Conservation (phyloP, 768 basidiomycete genomes). For the Termitomyces bulborhizus region DNA sequence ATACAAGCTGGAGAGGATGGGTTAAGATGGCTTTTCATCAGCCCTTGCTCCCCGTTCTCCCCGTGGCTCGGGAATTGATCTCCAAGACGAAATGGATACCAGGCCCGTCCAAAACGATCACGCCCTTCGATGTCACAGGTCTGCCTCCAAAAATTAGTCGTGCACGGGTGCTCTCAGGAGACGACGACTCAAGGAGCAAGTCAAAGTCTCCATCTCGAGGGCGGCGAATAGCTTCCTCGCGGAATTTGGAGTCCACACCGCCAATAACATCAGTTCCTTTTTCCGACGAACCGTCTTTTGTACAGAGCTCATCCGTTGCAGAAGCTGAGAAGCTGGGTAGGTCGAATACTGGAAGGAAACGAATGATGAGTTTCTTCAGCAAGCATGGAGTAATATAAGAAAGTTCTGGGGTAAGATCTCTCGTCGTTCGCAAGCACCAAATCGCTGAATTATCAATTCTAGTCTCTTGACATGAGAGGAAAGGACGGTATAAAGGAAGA, state of each 20-base stretch:
- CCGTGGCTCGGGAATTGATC: constrained; percentile 72
- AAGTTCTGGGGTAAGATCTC: constrained; percentile 16
- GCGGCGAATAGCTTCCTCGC: constrained; percentile 22
- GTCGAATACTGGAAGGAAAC: constrained; percentile 16
- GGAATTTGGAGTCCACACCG: constrained; percentile 18
- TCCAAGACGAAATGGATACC: constrained; percentile 72
- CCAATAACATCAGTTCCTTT: constrained; percentile 26
- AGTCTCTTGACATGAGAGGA: constrained; percentile 6
- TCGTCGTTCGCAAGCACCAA: neutral
- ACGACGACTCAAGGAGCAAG: constrained; percentile 8
- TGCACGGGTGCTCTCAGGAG: constrained; percentile 13
- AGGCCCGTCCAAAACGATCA: constrained; percentile 31
- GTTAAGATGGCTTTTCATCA: constrained; percentile 80
- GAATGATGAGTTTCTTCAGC: constrained; percentile 28
- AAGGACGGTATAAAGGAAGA: no score
- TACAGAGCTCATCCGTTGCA: neutral
- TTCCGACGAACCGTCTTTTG: constrained; percentile 33
- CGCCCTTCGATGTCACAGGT: constrained; percentile 23
- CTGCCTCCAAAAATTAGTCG: constrained; percentile 25
- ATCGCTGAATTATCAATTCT: neutral
- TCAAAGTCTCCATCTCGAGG: constrained; percentile 15
- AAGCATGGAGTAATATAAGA: constrained; percentile 14
- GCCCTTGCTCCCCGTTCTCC: constrained; percentile 69
- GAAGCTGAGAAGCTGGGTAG: constrained; percentile 13
- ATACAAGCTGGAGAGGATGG: constrained; percentile 78